phyloP scores from a whole-genome alignment of 495 filamentous ascomycete species.

The Acidomyces sp. region DNA sequence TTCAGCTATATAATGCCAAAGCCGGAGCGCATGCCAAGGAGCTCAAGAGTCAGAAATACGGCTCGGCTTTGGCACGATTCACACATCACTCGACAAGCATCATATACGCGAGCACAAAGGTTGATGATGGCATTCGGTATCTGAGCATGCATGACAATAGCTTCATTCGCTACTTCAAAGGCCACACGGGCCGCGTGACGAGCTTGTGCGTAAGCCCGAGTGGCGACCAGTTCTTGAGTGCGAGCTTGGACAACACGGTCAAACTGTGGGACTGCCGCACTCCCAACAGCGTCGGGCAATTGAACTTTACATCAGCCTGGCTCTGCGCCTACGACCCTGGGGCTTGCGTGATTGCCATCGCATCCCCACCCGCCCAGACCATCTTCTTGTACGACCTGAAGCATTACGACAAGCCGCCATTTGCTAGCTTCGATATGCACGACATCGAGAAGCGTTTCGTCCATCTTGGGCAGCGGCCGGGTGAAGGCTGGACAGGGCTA shows the following conservation, averaged over 20 bases:
- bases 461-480: slow-evolving; percentile 28
- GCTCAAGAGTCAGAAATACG: slow-evolving; percentile 84
- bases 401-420: slow-evolving; percentile 82
- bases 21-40: slow-evolving; percentile 78
- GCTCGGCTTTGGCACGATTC: slow-evolving; percentile 84
- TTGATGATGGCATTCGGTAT: slow-evolving; percentile 83
- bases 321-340: slow-evolving; percentile 80
- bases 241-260: slow-evolving; percentile 75
- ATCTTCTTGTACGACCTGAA: slow-evolving; percentile 86
- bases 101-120: slow-evolving; percentile 89
- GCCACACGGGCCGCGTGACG: slow-evolving; percentile 73
- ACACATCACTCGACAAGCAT: slow-evolving; percentile 78
- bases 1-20: slow-evolving; percentile 86
- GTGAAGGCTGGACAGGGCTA: slow-evolving; percentile 62
- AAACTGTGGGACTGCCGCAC: slow-evolving; percentile 72
- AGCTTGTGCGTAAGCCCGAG: slow-evolving; percentile 59
- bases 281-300: slow-evolving; percentile 57
- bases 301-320: slow-evolving; percentile 63
- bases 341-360: slow-evolving; percentile 81
- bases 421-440: slow-evolving; percentile 69
- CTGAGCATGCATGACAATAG: slow-evolving; percentile 88
- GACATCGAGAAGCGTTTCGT: slow-evolving; percentile 43
- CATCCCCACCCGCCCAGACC: slow-evolving; percentile 57
- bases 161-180: slow-evolving; percentile 88
- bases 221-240: slow-evolving; percentile 81